Conservation (phyloP, 1,284 basidiomycete genomes). For the Calocybe gambosa region DNA sequence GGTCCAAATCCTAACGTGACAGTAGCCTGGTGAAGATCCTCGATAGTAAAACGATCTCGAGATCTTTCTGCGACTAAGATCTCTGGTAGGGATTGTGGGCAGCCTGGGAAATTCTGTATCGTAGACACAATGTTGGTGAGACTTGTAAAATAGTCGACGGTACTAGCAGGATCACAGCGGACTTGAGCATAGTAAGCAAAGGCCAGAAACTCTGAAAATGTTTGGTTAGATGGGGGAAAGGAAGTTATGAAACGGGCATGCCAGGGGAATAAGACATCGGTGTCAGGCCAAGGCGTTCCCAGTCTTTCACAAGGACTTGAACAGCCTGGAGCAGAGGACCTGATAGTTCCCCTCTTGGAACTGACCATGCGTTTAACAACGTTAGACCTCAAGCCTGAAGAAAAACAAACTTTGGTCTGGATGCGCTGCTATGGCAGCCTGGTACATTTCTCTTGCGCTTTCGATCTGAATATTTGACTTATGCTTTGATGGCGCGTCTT, state of each 20-base stretch:
- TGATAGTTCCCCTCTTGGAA: conserved; percentile 44
- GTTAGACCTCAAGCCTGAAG: neutral
- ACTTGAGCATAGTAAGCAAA: conserved; percentile 75
- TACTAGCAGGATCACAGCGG: conserved; percentile 65
- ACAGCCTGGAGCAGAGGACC: conserved; percentile 32
- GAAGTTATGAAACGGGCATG: conserved; percentile 23
- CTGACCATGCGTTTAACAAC: conserved; percentile 27
- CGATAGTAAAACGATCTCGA: conserved; percentile 55
- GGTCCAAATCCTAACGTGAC: conserved; percentile 59
- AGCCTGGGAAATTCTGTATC: conserved; percentile 39
- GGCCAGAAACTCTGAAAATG: conserved; percentile 51
- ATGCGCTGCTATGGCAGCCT: conserved; percentile 66
- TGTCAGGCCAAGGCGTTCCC: conserved; percentile 56
- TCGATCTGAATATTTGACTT: conserved; percentile 49
- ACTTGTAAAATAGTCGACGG: conserved; percentile 55
- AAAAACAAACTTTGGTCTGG: conserved; percentile 60
- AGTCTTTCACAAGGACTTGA: conserved; percentile 32
- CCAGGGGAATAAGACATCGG: conserved; percentile 57
- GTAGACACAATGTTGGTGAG: conserved; percentile 45
- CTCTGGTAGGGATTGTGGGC: conserved; percentile 43
- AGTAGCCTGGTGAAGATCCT: conserved; percentile 45
- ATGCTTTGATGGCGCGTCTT: conserved; percentile 30
- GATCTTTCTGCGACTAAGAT: conserved; percentile 53
- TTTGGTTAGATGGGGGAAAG: conserved; percentile 3
- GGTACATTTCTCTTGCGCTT: conserved; percentile 60